phyloP scores from a whole-genome alignment of 805 yeast species.

The Saturnispora halmiae region DNA sequence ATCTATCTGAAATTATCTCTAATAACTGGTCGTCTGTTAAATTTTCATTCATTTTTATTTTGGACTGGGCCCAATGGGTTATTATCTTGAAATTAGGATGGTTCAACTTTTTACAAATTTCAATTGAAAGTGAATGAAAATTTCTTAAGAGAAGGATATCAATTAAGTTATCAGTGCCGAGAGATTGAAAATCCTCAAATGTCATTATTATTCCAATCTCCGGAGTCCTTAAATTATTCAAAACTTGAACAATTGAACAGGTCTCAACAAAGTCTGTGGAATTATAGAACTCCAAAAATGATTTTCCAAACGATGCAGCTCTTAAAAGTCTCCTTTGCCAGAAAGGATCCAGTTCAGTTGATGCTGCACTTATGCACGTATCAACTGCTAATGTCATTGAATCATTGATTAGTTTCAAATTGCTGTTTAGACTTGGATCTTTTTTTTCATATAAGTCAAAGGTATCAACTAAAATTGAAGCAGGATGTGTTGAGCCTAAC shows the following conservation, averaged over 20 bases:
- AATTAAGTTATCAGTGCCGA: slow-evolving; percentile 53
- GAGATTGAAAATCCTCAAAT: slow-evolving; percentile 36
- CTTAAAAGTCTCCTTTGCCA: slow-evolving; percentile 74
- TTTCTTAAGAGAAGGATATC: slow-evolving; percentile 49
- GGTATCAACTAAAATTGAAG: slow-evolving; percentile 77
- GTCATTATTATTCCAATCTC: slow-evolving; percentile 68
- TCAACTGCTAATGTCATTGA: slow-evolving; percentile 51
- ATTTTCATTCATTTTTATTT: slow-evolving; percentile 46
- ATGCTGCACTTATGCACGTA: slow-evolving; percentile 64
- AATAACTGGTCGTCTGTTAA: slow-evolving; percentile 54
- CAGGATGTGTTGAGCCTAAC: slow-evolving; percentile 76
- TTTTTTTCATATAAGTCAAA: slow-evolving; percentile 54
- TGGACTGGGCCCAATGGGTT: slow-evolving; percentile 71
- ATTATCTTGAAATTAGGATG: slow-evolving; percentile 47
- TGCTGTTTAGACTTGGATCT: slow-evolving; percentile 76
- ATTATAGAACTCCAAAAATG: slow-evolving; percentile 45
- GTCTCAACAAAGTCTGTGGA: slow-evolving; percentile 55
- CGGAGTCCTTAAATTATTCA: slow-evolving; percentile 57
- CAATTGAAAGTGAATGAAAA: slow-evolving; percentile 52
- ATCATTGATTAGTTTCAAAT: slow-evolving; percentile 46
- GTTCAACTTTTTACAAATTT: slow-evolving; percentile 44
- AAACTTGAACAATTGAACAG: slow-evolving; percentile 51
- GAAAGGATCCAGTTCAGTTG: slow-evolving; percentile 64
- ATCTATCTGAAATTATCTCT: slow-evolving; percentile 37
- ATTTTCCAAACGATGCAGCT: slow-evolving; percentile 84